Evolutionary conservation across 2,329 filamentous ascomycete genomes (phyloP).

Genomic region (Colletotrichum sp.): DNA sequence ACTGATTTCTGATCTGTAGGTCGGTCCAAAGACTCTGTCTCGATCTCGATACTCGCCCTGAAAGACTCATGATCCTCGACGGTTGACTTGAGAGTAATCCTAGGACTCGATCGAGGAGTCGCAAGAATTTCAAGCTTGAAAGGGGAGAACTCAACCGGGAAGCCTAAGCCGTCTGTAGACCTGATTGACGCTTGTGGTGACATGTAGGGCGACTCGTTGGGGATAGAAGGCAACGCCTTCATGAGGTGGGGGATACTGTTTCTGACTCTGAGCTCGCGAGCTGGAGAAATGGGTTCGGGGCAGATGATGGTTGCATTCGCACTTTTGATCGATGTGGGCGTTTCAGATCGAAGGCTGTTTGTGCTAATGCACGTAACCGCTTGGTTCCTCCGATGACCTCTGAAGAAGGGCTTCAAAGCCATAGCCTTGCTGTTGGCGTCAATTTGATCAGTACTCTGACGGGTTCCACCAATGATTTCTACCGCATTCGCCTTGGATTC

Average conservation of each 20-base stretch:
- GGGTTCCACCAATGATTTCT: too few species aligned
- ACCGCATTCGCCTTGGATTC: not conserved
- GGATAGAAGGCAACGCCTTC: slow-evolving; percentile 55
- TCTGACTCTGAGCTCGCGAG: slow-evolving; percentile 46
- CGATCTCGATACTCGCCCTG: slow-evolving; percentile 3
- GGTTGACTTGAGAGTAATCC: not conserved
- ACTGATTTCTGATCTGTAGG: not conserved
- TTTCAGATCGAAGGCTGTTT: not conserved
- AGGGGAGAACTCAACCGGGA: slow-evolving; percentile 16
- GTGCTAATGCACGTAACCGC: slow-evolving; percentile 26
- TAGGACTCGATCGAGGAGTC: slow-evolving; percentile 2
- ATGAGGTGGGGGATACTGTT: slow-evolving; percentile 56
- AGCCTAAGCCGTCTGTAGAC: not conserved
- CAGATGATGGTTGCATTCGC: slow-evolving; percentile 35
- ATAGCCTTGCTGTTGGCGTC: not conserved
- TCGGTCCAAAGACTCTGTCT: not conserved
- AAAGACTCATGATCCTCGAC: slow-evolving; percentile 9
- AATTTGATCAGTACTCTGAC: not conserved
- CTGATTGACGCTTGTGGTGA: not conserved
- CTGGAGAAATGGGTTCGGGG: slow-evolving; percentile 54
- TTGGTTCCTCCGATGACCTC: slow-evolving; percentile 29
- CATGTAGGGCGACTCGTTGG: slow-evolving; percentile 27
- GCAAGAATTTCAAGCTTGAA: slow-evolving; percentile 17
- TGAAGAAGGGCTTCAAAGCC: not conserved
- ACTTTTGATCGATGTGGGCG: not conserved